These are phyloP conservation scores for Pseudogymnoascus sp. DNA, from an alignment of 2,329 filamentous ascomycete genomes.

Conservation along the genomic window DNA sequence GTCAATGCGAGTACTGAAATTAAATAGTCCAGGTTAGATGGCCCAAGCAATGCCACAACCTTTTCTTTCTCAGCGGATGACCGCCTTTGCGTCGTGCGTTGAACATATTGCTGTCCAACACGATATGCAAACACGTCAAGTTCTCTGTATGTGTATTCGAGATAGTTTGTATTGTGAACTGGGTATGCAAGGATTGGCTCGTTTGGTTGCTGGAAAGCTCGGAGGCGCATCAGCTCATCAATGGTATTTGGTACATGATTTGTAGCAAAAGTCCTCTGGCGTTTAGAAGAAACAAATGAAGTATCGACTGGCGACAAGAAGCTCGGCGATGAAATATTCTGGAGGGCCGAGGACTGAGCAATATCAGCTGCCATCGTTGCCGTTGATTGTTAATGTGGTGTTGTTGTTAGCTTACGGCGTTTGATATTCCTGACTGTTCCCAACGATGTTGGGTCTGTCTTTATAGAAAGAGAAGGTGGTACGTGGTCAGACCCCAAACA, in stretches of 20 bases:
- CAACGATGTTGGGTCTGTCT: neutral
- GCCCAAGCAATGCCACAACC: conserved; percentile 40
- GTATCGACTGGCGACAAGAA: neutral
- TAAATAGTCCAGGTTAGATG: conserved; percentile 43
- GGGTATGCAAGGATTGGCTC: conserved; percentile 15
- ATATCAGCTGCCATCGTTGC: neutral
- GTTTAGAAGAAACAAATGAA: neutral
- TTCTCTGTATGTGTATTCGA: conserved; percentile 15
- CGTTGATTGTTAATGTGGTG: neutral
- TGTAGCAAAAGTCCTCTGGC: neutral
- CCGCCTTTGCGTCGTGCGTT: conserved; percentile 11
- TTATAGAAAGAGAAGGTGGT: neutral
- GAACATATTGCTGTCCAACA: conserved; percentile 12
- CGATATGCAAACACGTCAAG: conserved; percentile 14
- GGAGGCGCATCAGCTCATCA: conserved; percentile 16
- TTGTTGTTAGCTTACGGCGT: neutral
- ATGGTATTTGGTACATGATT: conserved; percentile 12
- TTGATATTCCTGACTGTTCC: neutral
- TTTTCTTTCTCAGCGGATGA: conserved; percentile 21
- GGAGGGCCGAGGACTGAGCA: neutral
- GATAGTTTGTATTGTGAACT: conserved; percentile 10
- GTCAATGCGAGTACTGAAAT: conserved; percentile 44
- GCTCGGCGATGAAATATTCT: neutral
- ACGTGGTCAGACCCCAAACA: neutral
- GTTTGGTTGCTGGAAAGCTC: conserved; percentile 10